Percentiles rank a stretch among this genome's conserved stretches.
Evolutionary conservation across 2,329 filamentous ascomycete genomes (phyloP).

Genomic region (Ophiostoma australiae): DNA sequence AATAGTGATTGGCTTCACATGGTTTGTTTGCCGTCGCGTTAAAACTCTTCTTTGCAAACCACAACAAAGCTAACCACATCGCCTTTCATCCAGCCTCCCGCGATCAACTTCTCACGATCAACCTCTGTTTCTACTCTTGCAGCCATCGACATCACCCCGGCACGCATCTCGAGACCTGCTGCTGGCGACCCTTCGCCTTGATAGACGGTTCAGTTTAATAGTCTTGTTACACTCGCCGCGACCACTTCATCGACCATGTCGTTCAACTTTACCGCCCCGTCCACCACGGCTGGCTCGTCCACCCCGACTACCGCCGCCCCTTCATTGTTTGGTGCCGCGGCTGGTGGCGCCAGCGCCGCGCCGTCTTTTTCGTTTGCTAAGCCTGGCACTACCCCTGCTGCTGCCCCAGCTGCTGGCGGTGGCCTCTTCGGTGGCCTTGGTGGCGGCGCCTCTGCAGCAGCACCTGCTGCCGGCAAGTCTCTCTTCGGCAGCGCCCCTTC

Average conservation of each 20-base stretch:
- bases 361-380: slow-evolving; percentile 35
- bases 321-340: slow-evolving; percentile 29
- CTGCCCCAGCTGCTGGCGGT: slow-evolving; percentile 12
- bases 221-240: background rate
- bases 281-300: slow-evolving; percentile 36
- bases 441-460: background rate
- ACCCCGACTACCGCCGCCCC: slow-evolving; percentile 37
- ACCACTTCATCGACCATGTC: slow-evolving; percentile 24
- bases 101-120: background rate
- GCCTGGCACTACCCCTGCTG: slow-evolving; percentile 30
- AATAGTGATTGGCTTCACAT: background rate
- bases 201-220: background rate
- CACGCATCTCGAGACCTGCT: background rate
- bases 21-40: background rate
- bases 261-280: slow-evolving; percentile 33
- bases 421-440: slow-evolving; percentile 17
- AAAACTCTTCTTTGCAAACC: background rate
- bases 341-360: background rate
- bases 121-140: background rate
- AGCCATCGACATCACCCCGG: background rate
- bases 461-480: slow-evolving; percentile 4
- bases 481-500: slow-evolving; percentile 3
- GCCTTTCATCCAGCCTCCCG: background rate
- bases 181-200: slow-evolving; percentile 4
- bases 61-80: background rate